A percentile compares a stretch with the other conserved stretches of the same genome.
Conservation (phyloP, 306 rosid genomes). For the Albizia julibrissin region DNA sequence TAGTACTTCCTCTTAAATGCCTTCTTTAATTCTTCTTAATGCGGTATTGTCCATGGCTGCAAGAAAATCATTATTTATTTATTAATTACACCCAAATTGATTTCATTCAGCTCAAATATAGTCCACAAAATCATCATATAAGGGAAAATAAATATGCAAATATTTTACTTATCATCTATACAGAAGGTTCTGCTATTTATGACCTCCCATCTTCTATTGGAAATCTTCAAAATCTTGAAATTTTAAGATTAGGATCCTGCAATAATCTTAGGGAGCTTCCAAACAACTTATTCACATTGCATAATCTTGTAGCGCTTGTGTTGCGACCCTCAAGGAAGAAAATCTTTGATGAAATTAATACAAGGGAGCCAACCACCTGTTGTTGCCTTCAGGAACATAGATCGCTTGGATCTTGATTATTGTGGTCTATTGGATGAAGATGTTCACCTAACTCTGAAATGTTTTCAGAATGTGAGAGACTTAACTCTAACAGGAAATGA, state of each 20-base stretch:
- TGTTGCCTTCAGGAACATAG: not conserved
- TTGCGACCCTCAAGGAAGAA: not conserved
- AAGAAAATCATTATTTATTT: no score
- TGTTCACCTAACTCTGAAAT: not conserved
- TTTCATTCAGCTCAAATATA: no score
- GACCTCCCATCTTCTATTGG: not conserved
- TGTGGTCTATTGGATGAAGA: not conserved
- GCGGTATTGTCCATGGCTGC: no score
- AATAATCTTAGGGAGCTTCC: not conserved
- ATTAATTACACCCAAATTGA: no score
- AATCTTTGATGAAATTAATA: not conserved
- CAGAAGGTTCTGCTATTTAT: not conserved
- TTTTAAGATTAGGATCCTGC: not conserved
- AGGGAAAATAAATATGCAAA: no score
- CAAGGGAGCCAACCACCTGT: not conserved
- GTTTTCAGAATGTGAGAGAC: not conserved
- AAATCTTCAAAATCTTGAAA: not conserved
- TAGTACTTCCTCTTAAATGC: no score
- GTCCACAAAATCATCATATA: no score
- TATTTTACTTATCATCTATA: no score
- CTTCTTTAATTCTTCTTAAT: no score
- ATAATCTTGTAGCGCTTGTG: not conserved
- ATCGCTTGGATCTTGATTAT: not conserved
- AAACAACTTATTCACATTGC: not conserved
- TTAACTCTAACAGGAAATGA: not conserved